phyloP scores from a whole-genome alignment of 257 asterid species.

The Agastache rugosa region DNA sequence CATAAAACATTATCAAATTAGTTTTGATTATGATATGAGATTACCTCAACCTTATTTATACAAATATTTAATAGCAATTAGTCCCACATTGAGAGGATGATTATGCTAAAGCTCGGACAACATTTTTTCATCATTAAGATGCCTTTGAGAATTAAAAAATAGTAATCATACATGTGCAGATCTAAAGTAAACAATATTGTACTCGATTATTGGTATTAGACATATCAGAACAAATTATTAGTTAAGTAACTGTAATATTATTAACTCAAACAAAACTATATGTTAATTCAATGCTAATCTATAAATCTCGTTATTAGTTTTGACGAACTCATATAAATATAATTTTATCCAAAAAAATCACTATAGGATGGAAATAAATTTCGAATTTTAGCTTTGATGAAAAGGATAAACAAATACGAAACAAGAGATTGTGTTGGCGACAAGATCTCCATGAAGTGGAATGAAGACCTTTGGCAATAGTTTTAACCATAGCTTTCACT shows the following conservation, averaged over 20 bases:
- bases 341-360: neutral
- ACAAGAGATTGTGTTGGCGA: conserved; percentile 9
- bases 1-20: neutral
- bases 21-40: too few relatives aligned
- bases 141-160: too few relatives aligned
- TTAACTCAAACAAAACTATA: too few relatives aligned
- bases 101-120: too few relatives aligned
- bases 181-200: too few relatives aligned
- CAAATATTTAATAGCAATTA: too few relatives aligned
- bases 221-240: neutral
- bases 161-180: neutral
- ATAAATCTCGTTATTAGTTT: neutral
- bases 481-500: neutral
- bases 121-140: too few relatives aligned
- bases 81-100: too few relatives aligned
- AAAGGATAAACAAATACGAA: conserved; percentile 3
- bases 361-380: neutral
- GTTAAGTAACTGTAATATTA: too few relatives aligned
- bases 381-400: neutral
- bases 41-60: too few relatives aligned
- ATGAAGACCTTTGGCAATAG: neutral
- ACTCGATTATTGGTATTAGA: neutral
- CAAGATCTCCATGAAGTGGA: conserved; percentile 4
- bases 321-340: neutral
- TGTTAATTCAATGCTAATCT: too few relatives aligned